Conservation (phyloP, 176 grass and related monocot genomes). For the Thinopyrum elongatum region DNA sequence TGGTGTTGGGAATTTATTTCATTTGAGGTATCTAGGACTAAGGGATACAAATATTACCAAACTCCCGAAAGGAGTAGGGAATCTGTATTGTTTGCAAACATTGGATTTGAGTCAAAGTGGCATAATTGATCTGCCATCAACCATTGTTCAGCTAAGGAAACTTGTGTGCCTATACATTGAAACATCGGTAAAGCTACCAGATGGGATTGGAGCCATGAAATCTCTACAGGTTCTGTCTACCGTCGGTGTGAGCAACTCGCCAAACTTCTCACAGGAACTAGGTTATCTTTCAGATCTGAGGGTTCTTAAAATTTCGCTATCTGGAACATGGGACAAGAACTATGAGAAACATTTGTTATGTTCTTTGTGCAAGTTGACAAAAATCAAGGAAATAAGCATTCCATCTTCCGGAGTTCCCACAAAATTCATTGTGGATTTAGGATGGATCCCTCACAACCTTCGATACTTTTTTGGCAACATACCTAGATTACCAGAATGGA, state of each 20-base stretch:
- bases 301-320: neutral
- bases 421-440: neutral
- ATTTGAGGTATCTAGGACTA: conserved; percentile 16
- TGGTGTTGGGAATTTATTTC: neutral
- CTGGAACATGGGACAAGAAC: neutral
- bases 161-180: conserved; percentile 9
- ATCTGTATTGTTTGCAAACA: conserved; percentile 7
- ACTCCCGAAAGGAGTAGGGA: neutral
- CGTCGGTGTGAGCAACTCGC: neutral
- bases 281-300: neutral
- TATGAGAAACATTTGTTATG: neutral
- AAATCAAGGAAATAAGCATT: neutral
- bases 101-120: neutral
- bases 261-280: neutral
- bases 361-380: neutral
- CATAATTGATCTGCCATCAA: neutral
- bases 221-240: neutral
- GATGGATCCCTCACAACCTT: neutral
- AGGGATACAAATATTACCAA: conserved; percentile 2
- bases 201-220: conserved; percentile 10
- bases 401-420: neutral
- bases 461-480: too few species aligned
- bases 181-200: neutral
- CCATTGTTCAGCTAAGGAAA: neutral
- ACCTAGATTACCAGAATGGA: too few species aligned